Evolutionary conservation across 768 basidiomycete species (phyloP), one percentile per base, ranked within the genome.

Genomic region (Mycena leptocephala): DNA sequence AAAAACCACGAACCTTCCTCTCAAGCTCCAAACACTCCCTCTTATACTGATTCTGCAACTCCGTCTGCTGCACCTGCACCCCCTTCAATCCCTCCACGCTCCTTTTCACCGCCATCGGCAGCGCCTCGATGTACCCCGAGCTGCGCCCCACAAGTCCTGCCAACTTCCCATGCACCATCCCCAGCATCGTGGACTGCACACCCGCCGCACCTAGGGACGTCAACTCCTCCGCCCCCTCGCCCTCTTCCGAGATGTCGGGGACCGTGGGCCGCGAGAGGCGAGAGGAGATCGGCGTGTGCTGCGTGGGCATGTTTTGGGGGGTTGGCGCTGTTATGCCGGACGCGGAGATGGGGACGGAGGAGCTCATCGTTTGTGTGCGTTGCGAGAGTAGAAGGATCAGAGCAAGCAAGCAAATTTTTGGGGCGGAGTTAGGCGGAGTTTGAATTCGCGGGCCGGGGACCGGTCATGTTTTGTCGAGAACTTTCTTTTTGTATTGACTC

Each of bases 21-120:
- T 99, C 97, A 70, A 99, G 90, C 85, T 97, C 96, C 58, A 98
- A 89, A 81, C 97, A 96, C 85, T 99, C 98, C 82, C 93, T 92
- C 86, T 99, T 98, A 90, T 97, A 96, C 89, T 97, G 92, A 80
- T 95, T 95, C 83, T 98, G 96, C 55, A 99, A 90, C 80, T 96
- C 94, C 79, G 93, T 92, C 85, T 98, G 97, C 87, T 96, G 94
- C 80, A 92, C 92, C 85, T 99, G 98, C 55, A 99, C 90, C 66
- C 97, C 98, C 85, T 98, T 98, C 82, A 99, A 89, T 20, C 93
- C 98, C 86, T 97, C 95, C 80, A 99, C 87, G 81, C 93, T 95
- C 85, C 92, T 88, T 87, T 95, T 95, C 81, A 97, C 92, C 55
- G 94, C 92, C 58, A 89, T 86, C 14, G 97, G 95, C 64, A 99